Conservation (phyloP, 2,329 filamentous ascomycete genomes). For the Colletotrichum sp. region DNA sequence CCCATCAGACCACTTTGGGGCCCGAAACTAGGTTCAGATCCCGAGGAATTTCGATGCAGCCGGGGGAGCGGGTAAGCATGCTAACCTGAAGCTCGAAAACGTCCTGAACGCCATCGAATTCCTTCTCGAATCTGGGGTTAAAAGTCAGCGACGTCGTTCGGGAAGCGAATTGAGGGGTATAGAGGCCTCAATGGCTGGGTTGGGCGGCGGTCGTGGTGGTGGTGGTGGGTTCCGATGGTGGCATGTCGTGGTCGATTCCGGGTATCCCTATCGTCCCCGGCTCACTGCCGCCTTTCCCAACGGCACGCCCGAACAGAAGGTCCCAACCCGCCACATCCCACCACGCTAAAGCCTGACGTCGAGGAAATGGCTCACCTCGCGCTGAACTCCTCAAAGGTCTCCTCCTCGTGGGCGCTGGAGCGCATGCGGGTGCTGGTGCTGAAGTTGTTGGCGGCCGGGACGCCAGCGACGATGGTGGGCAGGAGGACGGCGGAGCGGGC, state of each 20-base stretch:
- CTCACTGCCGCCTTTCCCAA: not conserved
- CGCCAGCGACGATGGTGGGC: slow-evolving; percentile 49
- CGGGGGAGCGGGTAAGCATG: not conserved
- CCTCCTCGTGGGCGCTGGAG: slow-evolving; percentile 76
- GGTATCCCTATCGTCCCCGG: slow-evolving; percentile 14
- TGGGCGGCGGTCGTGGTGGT: not conserved
- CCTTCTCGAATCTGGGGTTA: slow-evolving; percentile 89
- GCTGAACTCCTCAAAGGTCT: slow-evolving; percentile 99
- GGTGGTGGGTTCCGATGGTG: not conserved
- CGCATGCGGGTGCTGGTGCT: slow-evolving; percentile 65
- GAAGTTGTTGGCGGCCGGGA: slow-evolving; percentile 61
- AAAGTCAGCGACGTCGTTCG: slow-evolving; percentile 1
- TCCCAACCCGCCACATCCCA: not conserved
- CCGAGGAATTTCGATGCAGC: not conserved
- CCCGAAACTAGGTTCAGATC: slow-evolving; percentile 7
- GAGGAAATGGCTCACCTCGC: slow-evolving; percentile 73
- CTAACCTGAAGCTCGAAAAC: slow-evolving; percentile 99
- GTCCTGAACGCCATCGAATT: slow-evolving; percentile 96
- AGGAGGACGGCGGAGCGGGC: slow-evolving; percentile 57
- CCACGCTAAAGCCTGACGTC: not conserved
- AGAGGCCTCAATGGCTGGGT: slow-evolving; percentile 9
- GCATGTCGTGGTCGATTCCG: not conserved
- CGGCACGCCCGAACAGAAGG: not conserved
- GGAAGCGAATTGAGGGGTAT: not conserved
- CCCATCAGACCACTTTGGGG: slow-evolving; percentile 25